phyloP scores from a whole-genome alignment of 306 rosid genomes.

The Dryas alaskensis region DNA sequence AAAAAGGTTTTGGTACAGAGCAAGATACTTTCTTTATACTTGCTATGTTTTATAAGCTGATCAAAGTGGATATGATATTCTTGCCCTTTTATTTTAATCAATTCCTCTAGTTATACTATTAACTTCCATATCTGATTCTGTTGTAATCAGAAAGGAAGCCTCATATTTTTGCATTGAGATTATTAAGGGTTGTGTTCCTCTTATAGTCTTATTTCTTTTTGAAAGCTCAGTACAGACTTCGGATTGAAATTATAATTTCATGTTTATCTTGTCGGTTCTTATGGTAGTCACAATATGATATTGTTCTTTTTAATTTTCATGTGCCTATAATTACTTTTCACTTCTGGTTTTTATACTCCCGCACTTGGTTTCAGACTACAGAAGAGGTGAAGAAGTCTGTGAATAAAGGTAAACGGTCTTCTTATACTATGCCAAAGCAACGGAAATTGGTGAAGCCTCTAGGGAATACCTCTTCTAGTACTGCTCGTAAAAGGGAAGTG shows the following conservation, averaged over 20 bases:
- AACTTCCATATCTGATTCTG: not conserved
- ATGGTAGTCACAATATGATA: not conserved
- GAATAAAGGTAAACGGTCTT: slow-evolving; percentile 66
- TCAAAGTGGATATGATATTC: not conserved
- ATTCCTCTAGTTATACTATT: not conserved
- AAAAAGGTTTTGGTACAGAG: not conserved
- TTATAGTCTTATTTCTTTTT: not conserved
- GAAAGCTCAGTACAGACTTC: not conserved
- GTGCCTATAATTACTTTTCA: slow-evolving; percentile 21
- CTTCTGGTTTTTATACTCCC: slow-evolving; percentile 14
- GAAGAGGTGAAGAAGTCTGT: slow-evolving; percentile 52
- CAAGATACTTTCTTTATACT: not conserved
- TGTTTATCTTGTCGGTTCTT: not conserved
- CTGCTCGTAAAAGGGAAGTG: slow-evolving; percentile 42
- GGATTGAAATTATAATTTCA: not conserved
- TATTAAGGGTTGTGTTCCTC: not conserved
- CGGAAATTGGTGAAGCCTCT: slow-evolving; percentile 45
- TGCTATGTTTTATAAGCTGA: not conserved
- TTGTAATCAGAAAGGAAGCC: not conserved
- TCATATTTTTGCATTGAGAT: not conserved
- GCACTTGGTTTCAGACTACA: slow-evolving; percentile 46
- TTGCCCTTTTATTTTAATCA: not conserved
- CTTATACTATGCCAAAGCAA: slow-evolving; percentile 48
- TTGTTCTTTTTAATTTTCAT: not conserved
- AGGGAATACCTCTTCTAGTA: slow-evolving; percentile 43